Conservation (phyloP, 805 yeast species). For the Lipomyces starkeyi region DNA sequence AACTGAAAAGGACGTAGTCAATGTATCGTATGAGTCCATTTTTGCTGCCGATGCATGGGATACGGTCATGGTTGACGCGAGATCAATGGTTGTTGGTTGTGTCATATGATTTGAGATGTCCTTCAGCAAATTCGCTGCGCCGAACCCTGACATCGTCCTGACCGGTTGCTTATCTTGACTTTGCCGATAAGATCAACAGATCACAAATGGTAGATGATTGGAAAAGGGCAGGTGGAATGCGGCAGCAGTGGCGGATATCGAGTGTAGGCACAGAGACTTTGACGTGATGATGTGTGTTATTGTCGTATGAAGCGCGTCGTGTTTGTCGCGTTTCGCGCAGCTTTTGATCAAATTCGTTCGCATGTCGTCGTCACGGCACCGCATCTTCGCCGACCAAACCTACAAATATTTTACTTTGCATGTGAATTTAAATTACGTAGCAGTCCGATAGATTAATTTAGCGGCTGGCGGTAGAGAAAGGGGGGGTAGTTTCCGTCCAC, state of each 20-base stretch:
- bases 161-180: not conserved
- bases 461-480: too few relatives aligned
- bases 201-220: not conserved
- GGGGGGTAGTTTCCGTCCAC: too few relatives aligned
- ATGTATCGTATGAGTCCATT: slow-evolving; percentile 21
- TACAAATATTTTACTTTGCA: too few relatives aligned
- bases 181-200: not conserved
- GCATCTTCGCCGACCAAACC: too few relatives aligned
- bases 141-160: not conserved
- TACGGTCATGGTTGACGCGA: not conserved
- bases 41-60: not conserved
- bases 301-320: too few relatives aligned
- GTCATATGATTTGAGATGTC: not conserved
- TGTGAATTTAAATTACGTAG: too few relatives aligned
- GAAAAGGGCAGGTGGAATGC: not conserved
- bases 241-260: not conserved
- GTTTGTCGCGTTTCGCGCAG: too few relatives aligned
- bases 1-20: slow-evolving; percentile 34
- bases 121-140: not conserved
- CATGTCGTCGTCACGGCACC: too few relatives aligned
- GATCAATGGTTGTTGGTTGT: not conserved
- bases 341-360: too few relatives aligned
- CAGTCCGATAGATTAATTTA: too few relatives aligned
- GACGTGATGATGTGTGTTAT: not conserved
- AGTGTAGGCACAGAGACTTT: not conserved